phyloP scores from a whole-genome alignment of 2,329 filamentous ascomycete species.

The Colletotrichum sp. region DNA sequence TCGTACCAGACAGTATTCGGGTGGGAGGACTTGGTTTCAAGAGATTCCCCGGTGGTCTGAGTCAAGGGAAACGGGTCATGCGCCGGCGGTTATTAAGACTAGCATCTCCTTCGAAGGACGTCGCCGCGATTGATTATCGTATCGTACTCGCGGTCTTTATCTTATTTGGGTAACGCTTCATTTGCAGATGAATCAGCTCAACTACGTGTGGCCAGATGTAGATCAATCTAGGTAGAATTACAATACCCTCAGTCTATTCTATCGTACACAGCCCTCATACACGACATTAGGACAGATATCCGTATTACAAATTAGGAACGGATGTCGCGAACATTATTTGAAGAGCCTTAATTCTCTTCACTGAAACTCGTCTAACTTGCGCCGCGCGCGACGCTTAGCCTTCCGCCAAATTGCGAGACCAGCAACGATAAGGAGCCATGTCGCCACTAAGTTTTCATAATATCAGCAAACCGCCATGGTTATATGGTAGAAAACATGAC shows the following conservation, averaged over 20 bases:
- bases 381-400: neutral
- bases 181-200: neutral
- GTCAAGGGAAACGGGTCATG: neutral
- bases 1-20: neutral
- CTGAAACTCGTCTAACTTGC: neutral
- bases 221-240: neutral
- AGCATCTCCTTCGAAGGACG: neutral
- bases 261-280: neutral
- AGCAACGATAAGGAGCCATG: neutral
- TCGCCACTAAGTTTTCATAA: neutral
- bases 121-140: rapidly evolving
- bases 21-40: neutral
- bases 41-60: neutral
- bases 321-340: neutral
- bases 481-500: neutral
- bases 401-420: neutral
- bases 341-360: neutral
- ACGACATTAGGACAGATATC: neutral
- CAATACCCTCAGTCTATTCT: neutral
- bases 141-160: neutral
- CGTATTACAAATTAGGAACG: neutral
- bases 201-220: neutral
- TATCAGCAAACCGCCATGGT: neutral
- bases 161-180: neutral
- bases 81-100: neutral